Conservation (phyloP, 202 grass and related monocot genomes). For the Musa balbisiana region DNA sequence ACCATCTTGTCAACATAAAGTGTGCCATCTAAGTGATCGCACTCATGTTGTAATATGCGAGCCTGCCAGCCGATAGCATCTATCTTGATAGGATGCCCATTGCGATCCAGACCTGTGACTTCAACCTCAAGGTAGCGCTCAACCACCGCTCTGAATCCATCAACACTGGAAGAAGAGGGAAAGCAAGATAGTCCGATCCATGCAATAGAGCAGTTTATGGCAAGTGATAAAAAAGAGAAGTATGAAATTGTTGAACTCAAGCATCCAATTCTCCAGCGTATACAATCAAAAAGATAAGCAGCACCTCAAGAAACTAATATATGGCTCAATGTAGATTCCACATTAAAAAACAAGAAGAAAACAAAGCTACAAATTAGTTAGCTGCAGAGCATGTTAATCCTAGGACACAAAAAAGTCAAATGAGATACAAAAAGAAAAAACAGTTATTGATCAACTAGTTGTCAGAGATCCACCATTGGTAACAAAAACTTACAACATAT, state of each 20-base stretch:
- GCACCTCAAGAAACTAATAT: too few relatives aligned
- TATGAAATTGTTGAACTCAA: not conserved
- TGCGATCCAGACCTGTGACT: constrained; percentile 66
- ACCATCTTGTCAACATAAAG: constrained; percentile 95
- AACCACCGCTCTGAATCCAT: constrained; percentile 73
- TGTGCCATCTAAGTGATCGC: constrained; percentile 86
- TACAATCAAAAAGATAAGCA: too few relatives aligned
- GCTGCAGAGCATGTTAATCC: too few relatives aligned
- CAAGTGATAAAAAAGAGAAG: not conserved
- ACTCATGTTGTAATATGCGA: constrained; percentile 92
- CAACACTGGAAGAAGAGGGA: constrained; percentile 42
- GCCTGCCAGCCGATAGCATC: constrained; percentile 85
- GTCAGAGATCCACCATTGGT: not conserved
- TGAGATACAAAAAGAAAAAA: not conserved
- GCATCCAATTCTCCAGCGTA: too few relatives aligned
- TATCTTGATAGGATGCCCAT: constrained; percentile 61
- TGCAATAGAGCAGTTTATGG: not conserved
- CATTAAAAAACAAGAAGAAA: too few relatives aligned
- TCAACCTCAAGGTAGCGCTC: constrained; percentile 85
- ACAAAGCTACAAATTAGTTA: too few relatives aligned
- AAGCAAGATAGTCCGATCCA: not conserved
- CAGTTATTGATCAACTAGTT: not conserved
- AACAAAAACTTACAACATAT: not conserved
- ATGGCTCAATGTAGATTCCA: too few relatives aligned
- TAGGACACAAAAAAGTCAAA: not conserved